These are phyloP conservation scores for Mollisiaceae sp. DNA, from an alignment of 2,329 filamentous ascomycete species.

Conservation along the genomic window DNA sequence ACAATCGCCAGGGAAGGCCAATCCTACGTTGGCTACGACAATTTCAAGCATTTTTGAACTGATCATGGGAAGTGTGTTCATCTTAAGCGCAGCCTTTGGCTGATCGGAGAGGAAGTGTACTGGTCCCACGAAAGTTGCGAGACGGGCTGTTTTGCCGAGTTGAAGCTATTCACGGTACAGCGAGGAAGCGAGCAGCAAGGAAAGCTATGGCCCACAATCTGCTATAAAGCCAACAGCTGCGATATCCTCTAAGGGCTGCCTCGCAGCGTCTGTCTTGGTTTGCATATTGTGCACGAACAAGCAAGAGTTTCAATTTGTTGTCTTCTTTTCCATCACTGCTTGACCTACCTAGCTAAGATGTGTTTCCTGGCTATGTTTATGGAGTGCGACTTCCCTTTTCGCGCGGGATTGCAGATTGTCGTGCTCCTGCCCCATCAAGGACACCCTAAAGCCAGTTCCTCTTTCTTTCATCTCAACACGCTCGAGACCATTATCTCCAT, in stretches of 20 bases:
- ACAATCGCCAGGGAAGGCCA: no score
- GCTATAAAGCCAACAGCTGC: background rate
- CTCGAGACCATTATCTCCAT: slow-evolving; percentile 8
- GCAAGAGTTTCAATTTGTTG: background rate
- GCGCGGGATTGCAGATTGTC: background rate
- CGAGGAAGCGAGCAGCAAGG: background rate
- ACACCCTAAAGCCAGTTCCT: background rate
- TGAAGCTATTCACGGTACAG: background rate
- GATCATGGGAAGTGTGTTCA: no score
- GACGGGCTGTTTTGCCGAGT: background rate
- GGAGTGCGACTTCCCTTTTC: slow-evolving; percentile 10
- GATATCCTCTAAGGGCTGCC: background rate
- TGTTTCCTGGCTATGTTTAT: background rate
- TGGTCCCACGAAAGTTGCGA: background rate
- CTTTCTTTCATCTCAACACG: slow-evolving; percentile 6
- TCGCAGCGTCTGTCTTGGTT: background rate
- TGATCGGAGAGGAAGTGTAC: background rate
- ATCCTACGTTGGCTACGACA: no score
- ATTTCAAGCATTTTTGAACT: no score
- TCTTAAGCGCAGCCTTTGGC: background rate
- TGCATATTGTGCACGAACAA: background rate
- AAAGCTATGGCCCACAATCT: background rate
- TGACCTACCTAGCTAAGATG: no score
- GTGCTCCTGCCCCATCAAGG: slow-evolving; percentile 1
- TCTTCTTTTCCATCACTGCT: background rate